phyloP scores from a whole-genome alignment of 23 red algal species.

The Gracilaria domingensis region DNA sequence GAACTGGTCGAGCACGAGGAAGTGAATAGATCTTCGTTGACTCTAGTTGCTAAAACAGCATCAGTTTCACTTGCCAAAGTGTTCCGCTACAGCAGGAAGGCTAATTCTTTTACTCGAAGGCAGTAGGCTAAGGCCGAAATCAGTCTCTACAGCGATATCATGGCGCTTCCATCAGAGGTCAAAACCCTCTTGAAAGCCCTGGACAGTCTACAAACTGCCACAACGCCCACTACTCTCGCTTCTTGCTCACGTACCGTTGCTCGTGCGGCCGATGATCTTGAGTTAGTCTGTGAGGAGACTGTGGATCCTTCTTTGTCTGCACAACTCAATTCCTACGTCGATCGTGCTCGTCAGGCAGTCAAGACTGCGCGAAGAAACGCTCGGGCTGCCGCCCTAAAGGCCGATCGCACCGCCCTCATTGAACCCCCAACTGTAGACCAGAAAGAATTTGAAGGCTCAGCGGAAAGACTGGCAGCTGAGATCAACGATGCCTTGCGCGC shows the following conservation, averaged over 20 bases:
- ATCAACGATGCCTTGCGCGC: slow-evolving; percentile 59
- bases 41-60: no score
- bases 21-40: no score
- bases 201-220: slow-evolving; percentile 7
- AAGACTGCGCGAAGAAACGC: slow-evolving; percentile 34
- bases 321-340: slow-evolving; percentile 24
- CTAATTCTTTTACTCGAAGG: no score
- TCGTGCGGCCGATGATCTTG: slow-evolving; percentile 59
- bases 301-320: not conserved
- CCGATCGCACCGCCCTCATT: slow-evolving; percentile 32
- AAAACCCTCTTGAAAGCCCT: slow-evolving; percentile 7
- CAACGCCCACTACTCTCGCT: slow-evolving; percentile 16
- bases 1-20: no score
- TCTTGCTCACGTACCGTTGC: slow-evolving; percentile 31
- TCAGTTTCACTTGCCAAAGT: no score
- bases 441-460: not conserved
- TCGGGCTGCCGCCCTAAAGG: slow-evolving; percentile 27
- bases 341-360: slow-evolving; percentile 34
- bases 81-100: no score
- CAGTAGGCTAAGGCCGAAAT: not conserved
- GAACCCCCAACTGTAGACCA: slow-evolving; percentile 4
- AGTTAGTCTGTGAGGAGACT: slow-evolving; percentile 43
- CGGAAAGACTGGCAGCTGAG: slow-evolving; percentile 45
- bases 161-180: slow-evolving; percentile 27
- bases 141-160: not conserved